A percentile compares a stretch with the other conserved stretches of the same genome.
Evolutionary conservation across 179 eudicot genomes (phyloP).

Genomic region (Gypsophila paniculata): DNA sequence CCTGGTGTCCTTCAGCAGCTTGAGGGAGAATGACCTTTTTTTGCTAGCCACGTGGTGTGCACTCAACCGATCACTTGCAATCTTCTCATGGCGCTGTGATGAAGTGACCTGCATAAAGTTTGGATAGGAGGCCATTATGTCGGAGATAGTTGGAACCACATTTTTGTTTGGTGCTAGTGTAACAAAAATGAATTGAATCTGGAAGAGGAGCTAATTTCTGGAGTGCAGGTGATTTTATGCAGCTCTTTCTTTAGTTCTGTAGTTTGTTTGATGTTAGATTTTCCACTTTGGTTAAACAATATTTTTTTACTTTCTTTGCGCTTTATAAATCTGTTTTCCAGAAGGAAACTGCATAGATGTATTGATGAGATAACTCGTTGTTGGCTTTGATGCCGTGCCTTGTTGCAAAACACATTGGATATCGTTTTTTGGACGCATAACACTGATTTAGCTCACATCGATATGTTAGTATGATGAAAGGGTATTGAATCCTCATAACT

Average conservation of each 20-base stretch:
- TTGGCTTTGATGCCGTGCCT: background rate
- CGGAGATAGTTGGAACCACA: slow-evolving; percentile 20
- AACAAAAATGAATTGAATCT: slow-evolving; percentile 18
- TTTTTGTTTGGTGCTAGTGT: slow-evolving; percentile 4
- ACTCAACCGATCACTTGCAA: slow-evolving; percentile 18
- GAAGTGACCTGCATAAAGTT: slow-evolving; percentile 23
- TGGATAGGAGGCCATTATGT: slow-evolving; percentile 14
- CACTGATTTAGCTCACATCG: background rate
- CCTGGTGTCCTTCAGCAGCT: slow-evolving; percentile 18
- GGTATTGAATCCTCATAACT: background rate
- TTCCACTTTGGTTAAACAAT: too few species aligned
- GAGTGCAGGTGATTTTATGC: slow-evolving; percentile 24
- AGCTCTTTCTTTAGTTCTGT: background rate
- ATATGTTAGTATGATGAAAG: background rate
- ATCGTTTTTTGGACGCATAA: background rate
- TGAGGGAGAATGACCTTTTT: slow-evolving; percentile 7
- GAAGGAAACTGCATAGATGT: background rate
- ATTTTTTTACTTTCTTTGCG: background rate
- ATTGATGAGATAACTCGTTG: background rate
- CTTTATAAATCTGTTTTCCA: background rate
- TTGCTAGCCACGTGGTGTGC: slow-evolving; percentile 11
- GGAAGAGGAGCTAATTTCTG: slow-evolving; percentile 20
- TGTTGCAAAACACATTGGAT: background rate
- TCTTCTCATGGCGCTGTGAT: slow-evolving; percentile 8
- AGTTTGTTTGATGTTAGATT: background rate